phyloP scores from a whole-genome alignment of 345 rosid species.

The Erysimum cheiranthoides region DNA sequence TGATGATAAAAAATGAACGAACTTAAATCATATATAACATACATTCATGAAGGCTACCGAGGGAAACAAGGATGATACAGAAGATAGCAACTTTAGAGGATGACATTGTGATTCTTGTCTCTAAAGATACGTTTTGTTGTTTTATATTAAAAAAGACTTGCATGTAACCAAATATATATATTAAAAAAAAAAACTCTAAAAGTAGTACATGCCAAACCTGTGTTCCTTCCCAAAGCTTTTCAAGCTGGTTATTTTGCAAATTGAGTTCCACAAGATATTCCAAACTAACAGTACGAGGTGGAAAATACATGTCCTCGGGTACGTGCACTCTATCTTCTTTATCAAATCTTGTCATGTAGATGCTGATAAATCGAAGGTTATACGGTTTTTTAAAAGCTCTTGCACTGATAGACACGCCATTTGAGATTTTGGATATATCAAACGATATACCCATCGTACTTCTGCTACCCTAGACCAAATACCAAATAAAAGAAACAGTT shows the following conservation, averaged over 20 bases:
- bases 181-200: too few relatives aligned
- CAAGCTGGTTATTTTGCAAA: background rate
- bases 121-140: background rate
- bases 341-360: background rate
- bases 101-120: background rate
- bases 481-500: too few relatives aligned
- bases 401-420: background rate
- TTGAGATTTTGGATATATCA: background rate
- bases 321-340: background rate
- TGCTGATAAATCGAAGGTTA: background rate
- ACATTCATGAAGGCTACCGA: background rate
- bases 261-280: constrained; percentile 31
- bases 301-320: constrained; percentile 3
- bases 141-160: too few relatives aligned
- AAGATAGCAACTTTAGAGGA: background rate
- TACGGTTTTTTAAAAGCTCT: background rate
- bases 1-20: too few relatives aligned
- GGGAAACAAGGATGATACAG: background rate
- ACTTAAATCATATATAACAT: background rate
- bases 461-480: too few relatives aligned
- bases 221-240: background rate
- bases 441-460: constrained; percentile 33
- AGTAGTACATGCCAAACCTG: background rate
- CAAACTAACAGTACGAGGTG: background rate
- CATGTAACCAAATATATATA: too few relatives aligned